phyloP scores from a whole-genome alignment of 805 yeast species.

The Pichia occidentalis region DNA sequence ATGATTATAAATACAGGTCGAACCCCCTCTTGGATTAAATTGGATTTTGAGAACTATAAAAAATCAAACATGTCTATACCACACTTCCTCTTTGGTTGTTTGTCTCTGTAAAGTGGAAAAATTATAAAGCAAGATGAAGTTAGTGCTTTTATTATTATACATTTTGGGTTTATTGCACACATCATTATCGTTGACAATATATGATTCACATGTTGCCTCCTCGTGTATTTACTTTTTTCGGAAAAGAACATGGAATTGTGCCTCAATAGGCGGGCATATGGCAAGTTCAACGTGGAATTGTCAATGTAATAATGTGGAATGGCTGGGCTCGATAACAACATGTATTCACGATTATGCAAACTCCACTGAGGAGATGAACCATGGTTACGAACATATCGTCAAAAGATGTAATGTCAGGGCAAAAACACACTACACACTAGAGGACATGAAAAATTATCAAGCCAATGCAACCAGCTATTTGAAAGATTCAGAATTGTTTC shows the following conservation, averaged over 20 bases:
- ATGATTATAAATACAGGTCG: too few relatives aligned
- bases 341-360: conserved; percentile 34
- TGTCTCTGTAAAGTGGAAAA: too few relatives aligned
- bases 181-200: too few relatives aligned
- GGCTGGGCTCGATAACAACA: conserved; percentile 39
- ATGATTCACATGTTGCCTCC: conserved; percentile 9
- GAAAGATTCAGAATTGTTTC: conserved; percentile 25
- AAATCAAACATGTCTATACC: too few relatives aligned
- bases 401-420: conserved; percentile 33
- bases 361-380: conserved; percentile 26
- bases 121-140: too few relatives aligned
- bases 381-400: conserved; percentile 35
- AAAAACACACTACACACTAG: conserved; percentile 28
- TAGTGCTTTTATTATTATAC: too few relatives aligned
- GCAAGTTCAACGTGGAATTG: conserved; percentile 29
- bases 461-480: conserved; percentile 29
- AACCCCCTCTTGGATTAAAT: too few relatives aligned
- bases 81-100: too few relatives aligned
- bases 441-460: conserved; percentile 29
- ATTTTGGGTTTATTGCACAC: too few relatives aligned
- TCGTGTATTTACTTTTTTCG: conserved; percentile 33
- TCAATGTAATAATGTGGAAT: conserved; percentile 36
- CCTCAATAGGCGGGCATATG: conserved; percentile 29
- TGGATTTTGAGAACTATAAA: too few relatives aligned
- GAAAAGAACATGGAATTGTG: conserved; percentile 39